Conservation (phyloP, 805 yeast species). For the Naumovozyma castellii region DNA sequence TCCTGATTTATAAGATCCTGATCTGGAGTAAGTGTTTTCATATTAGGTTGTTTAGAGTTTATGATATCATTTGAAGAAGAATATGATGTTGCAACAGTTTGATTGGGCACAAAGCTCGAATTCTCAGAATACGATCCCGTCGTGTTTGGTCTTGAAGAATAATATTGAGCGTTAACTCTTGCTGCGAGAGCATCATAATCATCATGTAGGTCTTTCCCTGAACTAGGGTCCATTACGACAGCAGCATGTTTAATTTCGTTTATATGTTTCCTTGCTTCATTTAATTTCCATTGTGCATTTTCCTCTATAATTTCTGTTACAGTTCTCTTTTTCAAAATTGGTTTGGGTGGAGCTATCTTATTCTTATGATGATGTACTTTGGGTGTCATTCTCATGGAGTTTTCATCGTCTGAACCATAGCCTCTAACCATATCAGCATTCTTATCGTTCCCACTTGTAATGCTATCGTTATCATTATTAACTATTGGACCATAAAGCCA, state of each 20-base stretch:
- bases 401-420: slow-evolving; percentile 35
- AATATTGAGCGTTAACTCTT: slow-evolving; percentile 31
- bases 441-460: not conserved
- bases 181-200: slow-evolving; percentile 30
- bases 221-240: slow-evolving; percentile 20
- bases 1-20: too few relatives aligned
- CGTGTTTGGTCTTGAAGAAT: not conserved
- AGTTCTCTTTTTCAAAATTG: slow-evolving; percentile 80
- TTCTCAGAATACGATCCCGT: not conserved
- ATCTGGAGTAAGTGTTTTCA: too few relatives aligned
- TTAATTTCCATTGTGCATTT: slow-evolving; percentile 30
- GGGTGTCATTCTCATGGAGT: slow-evolving; percentile 23
- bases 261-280: slow-evolving; percentile 57
- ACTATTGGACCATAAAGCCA: slow-evolving; percentile 90
- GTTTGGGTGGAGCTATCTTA: slow-evolving; percentile 42
- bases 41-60: not conserved
- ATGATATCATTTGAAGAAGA: not conserved
- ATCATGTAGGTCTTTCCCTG: slow-evolving; percentile 18
- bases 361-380: slow-evolving; percentile 6
- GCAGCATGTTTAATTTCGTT: slow-evolving; percentile 20
- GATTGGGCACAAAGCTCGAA: not conserved
- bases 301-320: slow-evolving; percentile 60
- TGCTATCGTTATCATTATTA: slow-evolving; percentile 6
- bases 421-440: slow-evolving; percentile 20
- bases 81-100: not conserved